Evolutionary conservation across 83 land plant species (phyloP), one percentile per base, ranked within the genome.

Genomic region (Larix sibirica): DNA sequence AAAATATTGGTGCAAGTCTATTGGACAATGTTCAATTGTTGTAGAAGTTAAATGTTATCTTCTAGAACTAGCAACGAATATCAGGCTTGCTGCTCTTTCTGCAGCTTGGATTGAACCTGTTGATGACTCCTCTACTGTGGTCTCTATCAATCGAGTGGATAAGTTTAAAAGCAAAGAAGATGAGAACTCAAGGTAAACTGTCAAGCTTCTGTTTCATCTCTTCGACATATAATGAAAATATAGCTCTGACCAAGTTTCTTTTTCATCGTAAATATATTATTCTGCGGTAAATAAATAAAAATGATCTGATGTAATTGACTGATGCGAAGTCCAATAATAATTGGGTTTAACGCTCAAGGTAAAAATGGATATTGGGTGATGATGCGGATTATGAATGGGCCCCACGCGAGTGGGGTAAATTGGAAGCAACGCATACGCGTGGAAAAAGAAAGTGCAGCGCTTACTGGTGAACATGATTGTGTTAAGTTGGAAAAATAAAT

Each of bases 1-100:
- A 6, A 74, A 82, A 42, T 42, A 59, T 63, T 92, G 92, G 92
- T 85, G 87, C 28, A 84, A 69, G 78, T 84, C 44, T 71, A 76
- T 85, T 85, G 71, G 79, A 6, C 82, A 85, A 62, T 84, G 90
- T 66, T 31, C 85, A 80, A 86, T 82, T 81, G 28, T 69, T 28
- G 28, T 28, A 28, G 28, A 28, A 28, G 28, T 28, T 28, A 28
- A 28, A 28, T 28, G 28, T 28, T 28, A 28, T 28, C 28, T 28
- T 28, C 28, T 28, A 28, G 28, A 28, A 28, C 28, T 28, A 28
- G 28, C 28, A 0, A 28, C 28, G 28, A 28, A 28, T 28, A 28
- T 28, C 28, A 28, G 28, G 28, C 28, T 28, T 28, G 28, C 0
- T 28, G 28, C 28, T 28, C 28, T 28, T 28, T 28, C 28, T 28